Evolutionary conservation across 1,139 yeast genomes (phyloP).

Genomic region (Pichia sp.): DNA sequence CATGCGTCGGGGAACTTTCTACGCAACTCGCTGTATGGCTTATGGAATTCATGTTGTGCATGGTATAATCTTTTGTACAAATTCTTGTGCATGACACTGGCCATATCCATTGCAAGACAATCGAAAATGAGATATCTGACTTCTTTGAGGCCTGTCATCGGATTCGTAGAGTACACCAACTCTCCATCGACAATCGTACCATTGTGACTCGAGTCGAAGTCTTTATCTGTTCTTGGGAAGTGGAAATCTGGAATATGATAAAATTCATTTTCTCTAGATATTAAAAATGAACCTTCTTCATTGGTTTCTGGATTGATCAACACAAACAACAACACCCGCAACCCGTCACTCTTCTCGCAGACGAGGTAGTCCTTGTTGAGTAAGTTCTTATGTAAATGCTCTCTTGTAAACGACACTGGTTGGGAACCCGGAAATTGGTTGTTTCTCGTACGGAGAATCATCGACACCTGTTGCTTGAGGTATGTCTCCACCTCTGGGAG

Average conservation of each 20-base stretch:
- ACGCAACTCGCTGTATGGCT: constrained; percentile 76
- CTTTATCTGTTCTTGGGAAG: constrained; percentile 64
- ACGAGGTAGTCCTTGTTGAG: constrained; percentile 73
- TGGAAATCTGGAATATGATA: constrained; percentile 79
- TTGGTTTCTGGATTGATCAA: constrained; percentile 70
- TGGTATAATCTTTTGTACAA: constrained; percentile 85
- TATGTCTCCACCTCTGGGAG: constrained; percentile 70
- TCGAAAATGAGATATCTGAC: constrained; percentile 87
- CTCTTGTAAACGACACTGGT: constrained; percentile 85
- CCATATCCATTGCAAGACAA: constrained; percentile 81
- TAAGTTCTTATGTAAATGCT: constrained; percentile 65
- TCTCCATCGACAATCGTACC: constrained; percentile 96
- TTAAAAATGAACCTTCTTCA: constrained; percentile 72
- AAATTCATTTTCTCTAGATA: constrained; percentile 88
- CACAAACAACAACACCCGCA: constrained; percentile 71
- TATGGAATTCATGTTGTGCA: constrained; percentile 76
- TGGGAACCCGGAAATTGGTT: constrained; percentile 83
- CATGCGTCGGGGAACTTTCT: constrained; percentile 68
- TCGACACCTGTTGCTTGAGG: constrained; percentile 67
- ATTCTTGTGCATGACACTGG: constrained; percentile 63
- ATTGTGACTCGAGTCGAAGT: constrained; percentile 63
- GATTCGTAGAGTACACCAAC: constrained; percentile 57
- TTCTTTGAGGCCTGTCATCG: constrained; percentile 54
- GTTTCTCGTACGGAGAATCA: constrained; percentile 55
- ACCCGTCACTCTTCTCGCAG: constrained; percentile 95